phyloP scores from a whole-genome alignment of 2,329 filamentous ascomycete species.

The Chalara sp. region DNA sequence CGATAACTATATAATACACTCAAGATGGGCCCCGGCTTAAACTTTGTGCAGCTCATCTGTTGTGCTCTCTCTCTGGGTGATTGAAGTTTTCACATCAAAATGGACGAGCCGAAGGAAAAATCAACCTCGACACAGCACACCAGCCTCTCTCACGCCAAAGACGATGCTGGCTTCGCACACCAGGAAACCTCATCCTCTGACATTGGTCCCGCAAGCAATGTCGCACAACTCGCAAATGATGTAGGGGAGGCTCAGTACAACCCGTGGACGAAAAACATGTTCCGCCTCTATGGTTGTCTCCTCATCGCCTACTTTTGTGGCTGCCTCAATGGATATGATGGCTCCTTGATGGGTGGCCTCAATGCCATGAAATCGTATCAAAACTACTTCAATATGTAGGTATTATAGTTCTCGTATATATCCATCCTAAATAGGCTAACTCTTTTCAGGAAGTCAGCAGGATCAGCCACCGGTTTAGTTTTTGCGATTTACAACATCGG shows the following conservation, averaged over 20 bases:
- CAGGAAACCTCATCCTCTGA: too few species aligned
- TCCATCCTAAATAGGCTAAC: constrained; percentile 40
- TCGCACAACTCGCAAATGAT: constrained; percentile 27
- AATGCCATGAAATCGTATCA: constrained; percentile 38
- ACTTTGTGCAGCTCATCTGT: too few species aligned
- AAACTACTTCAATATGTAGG: constrained; percentile 35
- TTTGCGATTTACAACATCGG: constrained; percentile 54
- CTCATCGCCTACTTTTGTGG: constrained; percentile 37
- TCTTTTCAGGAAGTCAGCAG: constrained; percentile 38
- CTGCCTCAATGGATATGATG: constrained; percentile 41
- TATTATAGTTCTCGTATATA: constrained; percentile 34
- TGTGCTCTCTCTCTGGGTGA: too few species aligned
- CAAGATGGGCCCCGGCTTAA: too few species aligned
- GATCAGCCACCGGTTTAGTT: constrained; percentile 42
- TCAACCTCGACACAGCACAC: too few species aligned
- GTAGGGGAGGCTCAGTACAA: constrained; percentile 31
- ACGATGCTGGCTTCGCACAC: too few species aligned
- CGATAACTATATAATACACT: too few species aligned
- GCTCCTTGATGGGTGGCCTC: constrained; percentile 40
- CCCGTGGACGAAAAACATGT: constrained; percentile 45
- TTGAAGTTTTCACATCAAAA: too few species aligned
- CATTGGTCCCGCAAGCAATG: constrained; percentile 1
- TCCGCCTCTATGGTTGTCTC: constrained; percentile 29
- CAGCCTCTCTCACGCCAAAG: too few species aligned
- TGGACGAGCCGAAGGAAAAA: too few species aligned